Conservation (phyloP, 352 stramenopile species). For the Phytophthora meadii region DNA sequence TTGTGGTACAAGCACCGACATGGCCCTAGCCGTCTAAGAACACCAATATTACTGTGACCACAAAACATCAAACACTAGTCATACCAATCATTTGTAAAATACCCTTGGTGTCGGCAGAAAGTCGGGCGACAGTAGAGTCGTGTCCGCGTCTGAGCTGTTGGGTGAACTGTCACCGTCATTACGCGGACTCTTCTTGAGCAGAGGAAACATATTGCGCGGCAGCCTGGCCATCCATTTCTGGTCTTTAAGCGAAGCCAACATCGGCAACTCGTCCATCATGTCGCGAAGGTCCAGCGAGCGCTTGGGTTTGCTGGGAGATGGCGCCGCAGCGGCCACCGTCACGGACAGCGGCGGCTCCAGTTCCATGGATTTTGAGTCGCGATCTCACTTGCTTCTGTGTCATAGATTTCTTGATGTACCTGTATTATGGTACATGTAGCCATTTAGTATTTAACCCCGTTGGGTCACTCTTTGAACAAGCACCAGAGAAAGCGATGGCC, state of each 20-base stretch:
- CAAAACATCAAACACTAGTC: not conserved
- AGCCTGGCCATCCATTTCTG: constrained; percentile 74
- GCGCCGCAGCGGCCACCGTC: constrained; percentile 16
- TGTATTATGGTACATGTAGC: too few relatives aligned
- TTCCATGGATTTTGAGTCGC: constrained; percentile 31
- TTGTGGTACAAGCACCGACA: constrained; percentile 75
- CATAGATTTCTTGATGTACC: too few relatives aligned
- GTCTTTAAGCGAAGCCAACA: constrained; percentile 61
- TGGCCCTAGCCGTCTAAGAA: constrained; percentile 42
- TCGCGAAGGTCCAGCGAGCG: constrained; percentile 55
- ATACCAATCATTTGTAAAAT: not conserved
- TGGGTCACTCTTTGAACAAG: constrained; percentile 3
- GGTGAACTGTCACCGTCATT: constrained; percentile 14
- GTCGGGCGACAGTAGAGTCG: constrained; percentile 33
- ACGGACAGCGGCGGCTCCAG: constrained; percentile 22
- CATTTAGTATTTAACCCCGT: too few relatives aligned
- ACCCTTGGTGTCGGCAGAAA: constrained; percentile 50
- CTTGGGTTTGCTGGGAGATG: constrained; percentile 22
- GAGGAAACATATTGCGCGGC: constrained; percentile 44
- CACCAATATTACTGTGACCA: constrained; percentile 7
- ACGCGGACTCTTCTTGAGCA: constrained; percentile 29
- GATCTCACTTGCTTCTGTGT: too few relatives aligned
- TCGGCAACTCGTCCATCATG: constrained; percentile 70
- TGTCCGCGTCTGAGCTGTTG: constrained; percentile 28
- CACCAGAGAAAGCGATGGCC: constrained; percentile 38